Base-by-base conservation (phyloP, 768 basidiomycete genomes). In the Pleurotus eryngii region DNA sequence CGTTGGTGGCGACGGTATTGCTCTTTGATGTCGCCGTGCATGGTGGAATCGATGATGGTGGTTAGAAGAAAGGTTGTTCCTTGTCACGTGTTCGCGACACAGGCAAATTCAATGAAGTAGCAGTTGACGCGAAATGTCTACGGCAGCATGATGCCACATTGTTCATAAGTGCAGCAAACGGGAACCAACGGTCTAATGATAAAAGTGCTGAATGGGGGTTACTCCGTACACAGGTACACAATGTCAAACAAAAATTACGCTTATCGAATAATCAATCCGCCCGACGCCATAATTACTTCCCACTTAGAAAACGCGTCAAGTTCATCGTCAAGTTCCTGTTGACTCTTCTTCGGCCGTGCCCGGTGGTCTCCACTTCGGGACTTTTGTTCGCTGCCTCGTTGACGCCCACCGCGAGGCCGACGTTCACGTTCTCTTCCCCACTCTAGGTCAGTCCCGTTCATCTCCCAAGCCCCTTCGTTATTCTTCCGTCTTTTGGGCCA, bases 311-410 rank as follows among this genome's bases (percentile, higher is more conserved):
- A 92, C 14, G 87, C 86, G 30, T 93, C 91, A 47, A 93, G 74
- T 65, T 94, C 91, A 49, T 86, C 89, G 60, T 94, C 91, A 38
- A 94, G 74, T 63, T 93, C 89, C 70, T 88, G 82, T 66, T 85
- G 85, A 0, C 83, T 89, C 69, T 83, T 84, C 57, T 68, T 77
- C 20, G 77, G 75, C 45, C 79, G 73, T 39, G 73, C 69, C 56
- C 67, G 62, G 26, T 68, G 67, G 60, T 68, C 73, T 65, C 63
- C 70, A 64, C 60, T 61, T 65, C 63, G 60, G 57, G 64, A 64
- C 61, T 53, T 68, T 55, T 64, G 59, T 61, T 60, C 67, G 61
- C 64, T 65, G 55, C 57, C 61, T 59, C 35, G 64, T 66, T 57
- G 68, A n/a, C 55, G 42, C 60, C 57, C 62, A 38, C 61, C 59